These are phyloP conservation scores for Candida alai DNA, from an alignment of 805 yeast genomes.

Conservation along the genomic window DNA sequence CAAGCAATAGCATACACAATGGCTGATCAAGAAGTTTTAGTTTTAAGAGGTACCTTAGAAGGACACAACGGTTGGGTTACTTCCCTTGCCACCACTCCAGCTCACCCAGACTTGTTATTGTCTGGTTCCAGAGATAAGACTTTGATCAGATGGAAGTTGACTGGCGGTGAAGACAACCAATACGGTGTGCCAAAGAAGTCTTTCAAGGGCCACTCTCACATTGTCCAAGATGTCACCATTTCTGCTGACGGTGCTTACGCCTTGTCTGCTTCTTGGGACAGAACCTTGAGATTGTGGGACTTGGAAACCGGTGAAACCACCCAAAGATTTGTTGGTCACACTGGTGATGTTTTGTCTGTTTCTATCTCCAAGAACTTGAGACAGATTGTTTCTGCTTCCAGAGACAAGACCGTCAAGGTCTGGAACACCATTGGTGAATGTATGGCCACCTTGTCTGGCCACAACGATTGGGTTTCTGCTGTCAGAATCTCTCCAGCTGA, in stretches of 20 bases:
- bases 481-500: constrained; percentile 94
- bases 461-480: constrained; percentile 98
- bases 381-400: constrained; percentile 97
- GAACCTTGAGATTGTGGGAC: constrained; percentile 98
- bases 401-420: constrained; percentile 98
- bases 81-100: constrained; percentile 94
- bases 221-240: constrained; percentile 95
- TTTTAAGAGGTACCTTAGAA: constrained; percentile 99
- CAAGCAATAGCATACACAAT: constrained; percentile 27
- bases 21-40: constrained; percentile 94
- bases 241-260: constrained; percentile 98
- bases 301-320: constrained; percentile 89
- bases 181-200: constrained; percentile 98
- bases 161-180: constrained; percentile 86
- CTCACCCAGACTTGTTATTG: constrained; percentile 95
- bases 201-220: constrained; percentile 98
- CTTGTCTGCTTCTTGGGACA: constrained; percentile 99
- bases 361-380: constrained; percentile 95
- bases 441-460: constrained; percentile 90
- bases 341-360: constrained; percentile 94
- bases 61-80: constrained; percentile 90
- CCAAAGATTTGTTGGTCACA: constrained; percentile 97
- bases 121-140: constrained; percentile 99
- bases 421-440: constrained; percentile 99
- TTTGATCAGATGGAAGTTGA: constrained; percentile 95